Conservation (phyloP, 169 alveolate species). For the Miamiensis avidus region DNA sequence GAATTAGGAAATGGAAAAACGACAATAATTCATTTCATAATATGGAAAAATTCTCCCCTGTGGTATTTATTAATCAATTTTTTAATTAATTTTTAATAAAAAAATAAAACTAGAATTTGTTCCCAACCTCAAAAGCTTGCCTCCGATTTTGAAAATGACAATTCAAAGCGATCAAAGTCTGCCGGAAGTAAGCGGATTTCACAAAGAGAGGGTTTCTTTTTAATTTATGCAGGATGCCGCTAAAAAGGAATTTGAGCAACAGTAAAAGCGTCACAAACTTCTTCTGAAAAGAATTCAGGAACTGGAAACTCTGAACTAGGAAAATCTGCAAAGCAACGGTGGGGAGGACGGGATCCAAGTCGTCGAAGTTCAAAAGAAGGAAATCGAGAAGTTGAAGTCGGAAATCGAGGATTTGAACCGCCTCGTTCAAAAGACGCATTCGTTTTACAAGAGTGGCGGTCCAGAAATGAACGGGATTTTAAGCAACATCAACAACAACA, state of each 20-base stretch:
- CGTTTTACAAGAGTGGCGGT: too few relatives aligned
- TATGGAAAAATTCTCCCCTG: background rate
- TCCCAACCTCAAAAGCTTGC: background rate
- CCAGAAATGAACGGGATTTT: too few relatives aligned
- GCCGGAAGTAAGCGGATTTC: background rate
- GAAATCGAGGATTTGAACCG: background rate
- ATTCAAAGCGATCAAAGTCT: background rate
- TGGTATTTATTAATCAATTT: background rate
- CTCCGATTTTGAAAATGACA: background rate
- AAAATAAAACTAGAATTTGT: background rate
- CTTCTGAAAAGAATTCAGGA: background rate
- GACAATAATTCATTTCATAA: background rate
- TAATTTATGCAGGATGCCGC: background rate
- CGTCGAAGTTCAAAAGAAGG: too few relatives aligned
- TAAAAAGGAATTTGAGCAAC: background rate
- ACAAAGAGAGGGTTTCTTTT: background rate
- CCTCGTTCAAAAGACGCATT: background rate
- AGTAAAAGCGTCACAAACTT: background rate
- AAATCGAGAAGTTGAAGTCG: background rate
- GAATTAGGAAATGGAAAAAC: background rate
- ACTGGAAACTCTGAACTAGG: background rate
- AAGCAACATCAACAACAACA: too few relatives aligned
- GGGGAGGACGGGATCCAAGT: background rate
- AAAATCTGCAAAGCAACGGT: background rate
- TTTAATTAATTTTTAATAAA: too few relatives aligned